Conservation (phyloP, 352 stramenopile species). For the Phytophthora foliorum region DNA sequence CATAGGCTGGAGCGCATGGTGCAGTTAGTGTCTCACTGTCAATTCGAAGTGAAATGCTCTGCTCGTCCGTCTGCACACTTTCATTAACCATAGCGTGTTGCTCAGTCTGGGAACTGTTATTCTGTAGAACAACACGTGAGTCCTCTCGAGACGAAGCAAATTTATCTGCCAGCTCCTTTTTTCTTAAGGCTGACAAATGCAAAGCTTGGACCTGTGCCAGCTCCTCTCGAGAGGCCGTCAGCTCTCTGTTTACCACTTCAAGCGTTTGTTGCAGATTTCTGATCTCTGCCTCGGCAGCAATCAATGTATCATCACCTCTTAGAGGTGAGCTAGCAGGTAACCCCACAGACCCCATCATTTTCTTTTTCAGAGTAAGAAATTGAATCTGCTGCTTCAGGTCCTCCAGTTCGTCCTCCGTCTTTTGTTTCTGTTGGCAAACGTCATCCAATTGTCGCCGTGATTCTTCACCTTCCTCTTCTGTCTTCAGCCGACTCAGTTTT, state of each 20-base stretch:
- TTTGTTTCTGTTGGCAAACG: constrained; percentile 48
- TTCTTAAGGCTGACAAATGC: constrained; percentile 48
- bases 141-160: constrained; percentile 36
- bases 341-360: constrained; percentile 41
- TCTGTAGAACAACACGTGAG: constrained; percentile 4
- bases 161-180: constrained; percentile 53
- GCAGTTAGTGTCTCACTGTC: constrained; percentile 3
- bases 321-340: background rate
- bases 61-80: constrained; percentile 31
- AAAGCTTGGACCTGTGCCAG: constrained; percentile 54
- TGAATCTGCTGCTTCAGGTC: constrained; percentile 70
- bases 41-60: background rate
- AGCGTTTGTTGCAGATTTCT: constrained; percentile 55
- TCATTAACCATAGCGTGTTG: background rate
- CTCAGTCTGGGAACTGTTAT: constrained; percentile 29
- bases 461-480: constrained; percentile 43
- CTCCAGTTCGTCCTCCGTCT: constrained; percentile 41
- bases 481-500: constrained; percentile 35
- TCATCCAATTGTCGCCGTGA: constrained; percentile 46
- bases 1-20: background rate
- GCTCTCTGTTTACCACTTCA: constrained; percentile 48
- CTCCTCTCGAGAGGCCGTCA: constrained; percentile 52
- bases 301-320: constrained; percentile 19
- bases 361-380: constrained; percentile 53
- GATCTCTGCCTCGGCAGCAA: constrained; percentile 43